These are phyloP conservation scores for Helianthus tuberosus DNA, from an alignment of 129 eudicot species.

Conservation along the genomic window DNA sequence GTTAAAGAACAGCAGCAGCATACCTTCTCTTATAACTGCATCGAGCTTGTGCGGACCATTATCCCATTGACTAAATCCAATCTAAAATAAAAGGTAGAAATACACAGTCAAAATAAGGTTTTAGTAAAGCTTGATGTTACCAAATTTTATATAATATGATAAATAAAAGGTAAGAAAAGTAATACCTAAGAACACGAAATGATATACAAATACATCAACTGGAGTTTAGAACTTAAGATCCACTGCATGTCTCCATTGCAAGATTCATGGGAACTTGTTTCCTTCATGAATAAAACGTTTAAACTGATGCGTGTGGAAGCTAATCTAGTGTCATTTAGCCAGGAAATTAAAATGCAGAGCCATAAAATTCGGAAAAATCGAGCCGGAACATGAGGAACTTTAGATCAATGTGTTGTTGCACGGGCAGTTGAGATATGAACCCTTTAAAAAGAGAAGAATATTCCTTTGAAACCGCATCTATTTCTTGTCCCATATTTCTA, in stretches of 20 bases:
- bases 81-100: conserved; percentile 31
- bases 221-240: conserved; percentile 22
- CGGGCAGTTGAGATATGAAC: conserved; percentile 84
- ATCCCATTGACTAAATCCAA: conserved; percentile 24
- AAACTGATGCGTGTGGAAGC: conserved; percentile 30
- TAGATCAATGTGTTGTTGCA: conserved; percentile 85
- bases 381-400: conserved; percentile 94
- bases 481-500: conserved; percentile 67
- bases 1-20: conserved; percentile 38
- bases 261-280: conserved; percentile 10
- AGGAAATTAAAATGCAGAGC: conserved; percentile 49
- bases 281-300: conserved; percentile 22
- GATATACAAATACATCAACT: conserved; percentile 29
- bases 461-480: conserved; percentile 70
- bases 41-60: conserved; percentile 27
- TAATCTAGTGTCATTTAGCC: conserved; percentile 30
- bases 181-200: conserved; percentile 45
- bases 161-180: conserved; percentile 6
- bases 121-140: neutral
- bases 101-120: conserved; percentile 20
- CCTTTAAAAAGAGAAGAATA: conserved; percentile 80
- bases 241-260: conserved; percentile 20
- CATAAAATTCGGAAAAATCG: conserved; percentile 89
- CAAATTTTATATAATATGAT: neutral
- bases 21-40: conserved; percentile 43